Evolutionary conservation across 768 basidiomycete species (phyloP).

Genomic region (Agrocybe chaxingu): DNA sequence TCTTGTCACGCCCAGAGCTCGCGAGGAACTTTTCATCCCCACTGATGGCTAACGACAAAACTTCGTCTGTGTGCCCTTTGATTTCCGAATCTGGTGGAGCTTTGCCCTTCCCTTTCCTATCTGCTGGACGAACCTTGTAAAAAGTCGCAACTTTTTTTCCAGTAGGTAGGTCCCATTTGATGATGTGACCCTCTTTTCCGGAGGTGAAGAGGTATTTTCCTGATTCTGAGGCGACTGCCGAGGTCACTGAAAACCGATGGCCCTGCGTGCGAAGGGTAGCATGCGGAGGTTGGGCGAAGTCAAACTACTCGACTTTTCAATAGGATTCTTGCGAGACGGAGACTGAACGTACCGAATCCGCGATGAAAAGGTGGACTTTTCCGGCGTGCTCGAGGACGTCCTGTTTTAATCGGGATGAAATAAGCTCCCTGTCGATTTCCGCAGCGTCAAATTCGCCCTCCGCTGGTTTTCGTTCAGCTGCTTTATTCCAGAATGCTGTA

Average conservation of each 20-base stretch:
- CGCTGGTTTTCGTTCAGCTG: slow-evolving; percentile 33
- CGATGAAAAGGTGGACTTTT: slow-evolving; percentile 79
- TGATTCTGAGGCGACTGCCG: slow-evolving; percentile 73
- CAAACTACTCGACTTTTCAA: slow-evolving; percentile 39
- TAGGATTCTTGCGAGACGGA: neutral
- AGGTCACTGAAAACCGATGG: slow-evolving; percentile 79
- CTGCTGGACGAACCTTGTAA: slow-evolving; percentile 51
- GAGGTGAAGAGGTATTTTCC: slow-evolving; percentile 79
- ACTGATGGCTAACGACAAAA: slow-evolving; percentile 80
- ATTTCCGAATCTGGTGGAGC: slow-evolving; percentile 35
- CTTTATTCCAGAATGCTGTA: neutral
- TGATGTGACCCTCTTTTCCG: slow-evolving; percentile 88
- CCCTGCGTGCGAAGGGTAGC: slow-evolving; percentile 60
- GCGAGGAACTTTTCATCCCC: slow-evolving; percentile 82
- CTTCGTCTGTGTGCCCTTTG: slow-evolving; percentile 83
- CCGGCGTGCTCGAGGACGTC: slow-evolving; percentile 91
- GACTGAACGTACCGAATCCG: slow-evolving; percentile 54
- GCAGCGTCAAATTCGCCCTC: slow-evolving; percentile 95
- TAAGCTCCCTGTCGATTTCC: slow-evolving; percentile 91
- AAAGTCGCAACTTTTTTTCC: slow-evolving; percentile 59
- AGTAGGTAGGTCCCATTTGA: slow-evolving; percentile 75
- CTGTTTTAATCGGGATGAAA: slow-evolving; percentile 85
- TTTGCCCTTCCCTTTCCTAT: slow-evolving; percentile 60
- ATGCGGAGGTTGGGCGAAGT: slow-evolving; percentile 46
- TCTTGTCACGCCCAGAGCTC: slow-evolving; percentile 82